Conservation (phyloP, 768 basidiomycete species). For the Podaxis mareebaensis region DNA sequence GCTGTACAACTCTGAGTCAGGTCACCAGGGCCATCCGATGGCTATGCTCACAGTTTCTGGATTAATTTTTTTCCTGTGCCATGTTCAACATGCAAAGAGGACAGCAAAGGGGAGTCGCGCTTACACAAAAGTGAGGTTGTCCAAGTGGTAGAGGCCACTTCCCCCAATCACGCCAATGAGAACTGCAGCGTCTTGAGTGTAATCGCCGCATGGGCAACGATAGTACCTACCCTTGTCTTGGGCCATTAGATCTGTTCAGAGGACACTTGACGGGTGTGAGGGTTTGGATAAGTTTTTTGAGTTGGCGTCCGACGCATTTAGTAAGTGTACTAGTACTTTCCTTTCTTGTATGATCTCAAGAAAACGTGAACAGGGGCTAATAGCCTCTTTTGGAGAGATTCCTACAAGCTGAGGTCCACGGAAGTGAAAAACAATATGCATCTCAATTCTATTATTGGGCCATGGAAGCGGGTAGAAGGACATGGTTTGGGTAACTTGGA, state of each 20-base stretch:
- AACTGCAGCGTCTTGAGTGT: conserved; percentile 40
- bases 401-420: not conserved
- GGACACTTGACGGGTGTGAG: too few species aligned
- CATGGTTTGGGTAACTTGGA: too few species aligned
- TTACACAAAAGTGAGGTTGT: conserved; percentile 87
- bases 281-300: not conserved
- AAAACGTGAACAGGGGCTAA: not conserved
- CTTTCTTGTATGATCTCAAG: not conserved
- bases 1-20: conserved; percentile 43
- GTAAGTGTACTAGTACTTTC: not conserved
- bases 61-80: conserved; percentile 66
- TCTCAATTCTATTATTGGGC: not conserved
- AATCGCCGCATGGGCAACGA: too few species aligned
- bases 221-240: conserved; percentile 3
- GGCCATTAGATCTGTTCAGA: not conserved
- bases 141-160: conserved; percentile 89
- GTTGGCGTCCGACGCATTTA: not conserved
- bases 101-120: conserved; percentile 27
- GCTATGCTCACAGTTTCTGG: conserved; percentile 68
- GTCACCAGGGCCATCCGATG: not conserved
- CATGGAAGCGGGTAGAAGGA: not conserved
- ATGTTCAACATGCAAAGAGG: not conserved
- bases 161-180: conserved; percentile 91
- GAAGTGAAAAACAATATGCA: not conserved
- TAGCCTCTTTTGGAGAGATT: not conserved